Conservation (phyloP, 495 filamentous ascomycete genomes). For the Trichoderma parareesei region DNA sequence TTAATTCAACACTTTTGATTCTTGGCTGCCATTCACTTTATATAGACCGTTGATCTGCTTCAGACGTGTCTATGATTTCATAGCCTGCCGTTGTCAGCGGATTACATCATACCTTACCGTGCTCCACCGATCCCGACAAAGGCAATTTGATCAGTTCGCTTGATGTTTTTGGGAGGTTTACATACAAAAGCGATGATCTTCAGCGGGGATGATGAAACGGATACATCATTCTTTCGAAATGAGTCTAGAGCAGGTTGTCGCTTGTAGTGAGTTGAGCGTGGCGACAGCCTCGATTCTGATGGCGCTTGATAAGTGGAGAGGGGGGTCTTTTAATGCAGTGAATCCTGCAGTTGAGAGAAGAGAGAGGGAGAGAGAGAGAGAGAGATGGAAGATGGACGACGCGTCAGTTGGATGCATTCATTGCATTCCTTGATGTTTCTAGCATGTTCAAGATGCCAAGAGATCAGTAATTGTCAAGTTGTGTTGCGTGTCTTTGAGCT, state of each 20-base stretch:
- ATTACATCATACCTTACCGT: background rate
- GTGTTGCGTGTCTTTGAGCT: too few relatives aligned
- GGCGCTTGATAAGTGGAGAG: background rate
- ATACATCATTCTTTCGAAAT: conserved; percentile 1
- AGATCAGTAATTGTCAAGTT: too few relatives aligned
- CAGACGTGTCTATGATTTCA: background rate
- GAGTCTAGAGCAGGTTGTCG: background rate
- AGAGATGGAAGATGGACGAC: too few relatives aligned
- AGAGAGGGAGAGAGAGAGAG: too few relatives aligned
- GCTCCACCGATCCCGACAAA: background rate
- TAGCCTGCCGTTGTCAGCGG: background rate
- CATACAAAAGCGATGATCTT: background rate
- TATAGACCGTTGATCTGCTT: background rate
- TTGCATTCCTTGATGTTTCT: too few relatives aligned
- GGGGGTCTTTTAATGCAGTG: too few relatives aligned
- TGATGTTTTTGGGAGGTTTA: background rate
- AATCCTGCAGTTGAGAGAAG: too few relatives aligned
- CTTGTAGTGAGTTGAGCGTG: background rate
- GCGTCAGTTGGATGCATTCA: too few relatives aligned
- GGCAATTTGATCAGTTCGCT: background rate
- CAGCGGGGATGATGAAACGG: background rate
- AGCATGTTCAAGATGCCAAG: too few relatives aligned
- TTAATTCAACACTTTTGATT: background rate
- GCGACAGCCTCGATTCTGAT: background rate
- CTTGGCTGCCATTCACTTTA: background rate